Base-by-base conservation (phyloP, 495 filamentous ascomycete species). In the Amniculicola lignicola region DNA sequence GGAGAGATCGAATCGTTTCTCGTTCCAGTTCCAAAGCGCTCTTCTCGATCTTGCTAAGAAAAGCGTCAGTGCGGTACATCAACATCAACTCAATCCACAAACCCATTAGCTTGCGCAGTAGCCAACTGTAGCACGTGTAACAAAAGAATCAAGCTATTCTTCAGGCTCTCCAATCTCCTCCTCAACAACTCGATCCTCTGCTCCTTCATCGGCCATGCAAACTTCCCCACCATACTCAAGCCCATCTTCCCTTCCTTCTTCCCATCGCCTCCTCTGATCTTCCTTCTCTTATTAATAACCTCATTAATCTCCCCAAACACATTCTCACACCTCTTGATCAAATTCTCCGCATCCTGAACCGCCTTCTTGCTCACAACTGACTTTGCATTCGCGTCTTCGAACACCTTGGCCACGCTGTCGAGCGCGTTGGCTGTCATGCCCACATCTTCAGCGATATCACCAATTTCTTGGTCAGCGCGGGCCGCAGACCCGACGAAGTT, bases 201-300 rank as follows among this genome's bases (percentile, higher is more conserved):
- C 38, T 56, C 58, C 15, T 62, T 62, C 37, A 56, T n/a, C 31
- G 58, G 52, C 58, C 58, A 56, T 0, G 51, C 21, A 2, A 62
- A 31, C 40, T 41, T 55, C 5, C 58, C 58, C 27, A 62, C 23
- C 3, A 46, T 35, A 12, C 41, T 62, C 15, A 62, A 33, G 3
- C 33, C 35, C 29, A 39, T 62, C 46, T 51, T 62, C 25, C 51
- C 58, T 51, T 56, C 52, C 35, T 57, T 62, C 15, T 23, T 10
- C n/a, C n/a, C n/a, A n/a, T n/a, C n/a, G n/a, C n/a, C n/a, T n/a
- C n/a, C n/a, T n/a, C n/a, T n/a, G 2, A 21, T 39, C 29, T 57
- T 56, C 29, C 44, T 62, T 19, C 58, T 49, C 24, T 62, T 62
- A 5, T 62, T 52, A 38, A 62, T 28, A 11, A 62, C 39, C 29